Evolutionary conservation across 2,329 filamentous ascomycete species (phyloP).

Genomic region (Cercospora brassicicola): DNA sequence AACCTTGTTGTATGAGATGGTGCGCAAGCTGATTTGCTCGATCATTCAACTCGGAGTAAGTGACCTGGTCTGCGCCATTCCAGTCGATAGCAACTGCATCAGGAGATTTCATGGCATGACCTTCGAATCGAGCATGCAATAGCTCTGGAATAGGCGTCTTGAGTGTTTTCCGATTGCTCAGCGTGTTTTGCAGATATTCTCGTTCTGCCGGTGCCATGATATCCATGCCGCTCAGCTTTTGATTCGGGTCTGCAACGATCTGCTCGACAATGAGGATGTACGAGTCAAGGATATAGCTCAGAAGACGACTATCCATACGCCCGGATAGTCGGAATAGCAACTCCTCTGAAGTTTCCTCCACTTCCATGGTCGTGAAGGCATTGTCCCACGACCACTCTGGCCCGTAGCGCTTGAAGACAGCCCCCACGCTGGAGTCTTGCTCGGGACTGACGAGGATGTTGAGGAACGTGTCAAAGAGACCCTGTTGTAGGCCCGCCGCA

Average conservation of each 20-base stretch:
- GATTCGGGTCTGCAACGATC: background rate
- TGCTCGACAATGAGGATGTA: background rate
- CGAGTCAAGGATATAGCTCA: background rate
- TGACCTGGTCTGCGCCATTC: background rate
- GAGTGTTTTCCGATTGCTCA: background rate
- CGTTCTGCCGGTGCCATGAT: background rate
- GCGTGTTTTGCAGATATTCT: background rate
- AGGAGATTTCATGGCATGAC: background rate
- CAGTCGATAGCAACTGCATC: background rate
- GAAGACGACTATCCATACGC: background rate
- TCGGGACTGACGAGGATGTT: background rate
- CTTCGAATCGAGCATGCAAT: background rate
- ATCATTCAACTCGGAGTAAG: background rate
- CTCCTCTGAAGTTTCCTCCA: background rate
- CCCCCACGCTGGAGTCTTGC: background rate
- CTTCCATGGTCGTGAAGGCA: background rate
- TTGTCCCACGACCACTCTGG: background rate
- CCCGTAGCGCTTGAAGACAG: background rate
- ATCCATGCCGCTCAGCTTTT: background rate
- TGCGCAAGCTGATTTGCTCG: background rate
- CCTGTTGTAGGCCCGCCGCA: background rate
- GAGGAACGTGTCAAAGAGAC: background rate
- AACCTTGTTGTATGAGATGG: background rate
- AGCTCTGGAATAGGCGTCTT: background rate
- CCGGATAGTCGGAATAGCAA: background rate